Base-by-base conservation (phyloP, 768 basidiomycete genomes). In the Mycena capillaripes region DNA sequence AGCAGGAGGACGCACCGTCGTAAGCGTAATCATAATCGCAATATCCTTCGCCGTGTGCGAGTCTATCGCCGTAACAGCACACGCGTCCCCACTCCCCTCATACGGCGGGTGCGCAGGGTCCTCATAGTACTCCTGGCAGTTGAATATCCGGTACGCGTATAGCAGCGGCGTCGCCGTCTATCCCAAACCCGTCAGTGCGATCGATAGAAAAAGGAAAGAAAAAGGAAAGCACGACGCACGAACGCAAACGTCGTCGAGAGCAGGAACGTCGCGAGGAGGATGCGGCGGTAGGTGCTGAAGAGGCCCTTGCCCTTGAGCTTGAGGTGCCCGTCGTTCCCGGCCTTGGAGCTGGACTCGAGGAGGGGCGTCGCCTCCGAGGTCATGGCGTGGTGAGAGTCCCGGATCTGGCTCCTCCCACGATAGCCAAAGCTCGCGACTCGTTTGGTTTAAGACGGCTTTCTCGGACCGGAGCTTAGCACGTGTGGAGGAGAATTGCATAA, bases 221-320 rank as follows among this genome's bases (percentile, higher is more conserved):
- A 8, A 34, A 34, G 3, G 7, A 16, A 21, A n/a, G n/a, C n/a
- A n/a, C n/a, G n/a, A 71, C 73, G 29, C 17, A 75, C 73, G 48
- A 75, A 75, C 7, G 46, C 57, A 42, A 75, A 75, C 2, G 73
- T 75, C 4, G 73, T 75, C 2, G 73, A 75, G 23, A 75, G 58
- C 14, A 75, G 36, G 55, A 75, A 69, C 19, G 73, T 75, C 42
- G 73, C 66, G 25, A 75, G 52, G 8, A 75, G 61, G 57, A 75
- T 66, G 27, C 73, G 69, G 14, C 70, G 73, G 25, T 75, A 75
- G 0, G 73, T 32, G 57, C 50, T 69, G 63, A 75, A 75, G 55
- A 64, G 55, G 9, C 38, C 38, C 38, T 38, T 38, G 21, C 65
- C 64, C 27, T 32, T 58, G 27, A 56, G 63, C 14, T 44, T 40